phyloP scores from a whole-genome alignment of 805 yeast species.

The Teunomyces cretensis region DNA sequence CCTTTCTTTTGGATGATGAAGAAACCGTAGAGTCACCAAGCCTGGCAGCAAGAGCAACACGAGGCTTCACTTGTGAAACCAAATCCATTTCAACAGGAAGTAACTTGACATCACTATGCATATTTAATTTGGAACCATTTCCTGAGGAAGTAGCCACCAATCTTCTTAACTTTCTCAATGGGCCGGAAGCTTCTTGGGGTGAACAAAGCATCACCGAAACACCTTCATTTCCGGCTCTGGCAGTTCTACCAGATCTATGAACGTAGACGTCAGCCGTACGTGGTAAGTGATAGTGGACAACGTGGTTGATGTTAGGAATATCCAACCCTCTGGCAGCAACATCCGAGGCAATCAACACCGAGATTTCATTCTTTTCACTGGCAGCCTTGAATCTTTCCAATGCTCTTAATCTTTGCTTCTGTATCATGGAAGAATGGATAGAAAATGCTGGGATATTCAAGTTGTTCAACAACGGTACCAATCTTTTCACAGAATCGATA shows the following conservation, averaged over 20 bases:
- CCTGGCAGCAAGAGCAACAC: conserved; percentile 67
- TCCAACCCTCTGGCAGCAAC: conserved; percentile 98
- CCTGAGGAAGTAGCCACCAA: conserved; percentile 40
- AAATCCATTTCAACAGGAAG: conserved; percentile 78
- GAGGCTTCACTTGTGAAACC: conserved; percentile 64
- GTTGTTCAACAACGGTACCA: conserved; percentile 72
- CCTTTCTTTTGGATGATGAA: conserved; percentile 59
- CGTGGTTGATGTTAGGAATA: conserved; percentile 87
- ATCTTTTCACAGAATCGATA: conserved; percentile 89
- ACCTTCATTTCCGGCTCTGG: conserved; percentile 91
- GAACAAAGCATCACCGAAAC: conserved; percentile 92
- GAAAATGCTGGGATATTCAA: conserved; percentile 70
- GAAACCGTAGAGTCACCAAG: conserved; percentile 73
- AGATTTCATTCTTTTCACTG: conserved; percentile 45
- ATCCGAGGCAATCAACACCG: conserved; percentile 88
- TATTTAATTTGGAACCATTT: conserved; percentile 24
- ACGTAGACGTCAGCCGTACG: conserved; percentile 91
- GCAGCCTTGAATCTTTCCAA: conserved; percentile 75
- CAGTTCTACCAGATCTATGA: conserved; percentile 98
- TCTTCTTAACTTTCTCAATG: conserved; percentile 71
- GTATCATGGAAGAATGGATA: conserved; percentile 92
- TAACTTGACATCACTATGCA: conserved; percentile 55
- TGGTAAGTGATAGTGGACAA: conserved; percentile 93
- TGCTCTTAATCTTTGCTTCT: conserved; percentile 84
- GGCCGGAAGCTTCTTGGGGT: conserved; percentile 91